phyloP scores from a whole-genome alignment of 2,329 filamentous ascomycete genomes.

The Calonectria pseudoturangicola region DNA sequence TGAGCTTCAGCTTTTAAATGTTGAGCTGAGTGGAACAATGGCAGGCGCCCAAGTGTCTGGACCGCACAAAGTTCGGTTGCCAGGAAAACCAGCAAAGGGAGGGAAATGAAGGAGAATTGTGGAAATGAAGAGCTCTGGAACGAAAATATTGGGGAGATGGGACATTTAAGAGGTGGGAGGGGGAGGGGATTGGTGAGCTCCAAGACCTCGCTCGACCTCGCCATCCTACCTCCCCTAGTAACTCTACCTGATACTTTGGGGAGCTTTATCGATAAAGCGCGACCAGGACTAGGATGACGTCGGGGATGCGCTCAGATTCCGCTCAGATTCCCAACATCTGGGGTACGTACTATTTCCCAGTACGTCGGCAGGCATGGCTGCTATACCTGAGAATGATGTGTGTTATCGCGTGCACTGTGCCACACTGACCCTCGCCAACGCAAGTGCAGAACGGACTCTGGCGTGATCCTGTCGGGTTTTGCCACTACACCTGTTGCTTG shows the following conservation, averaged over 20 bases:
- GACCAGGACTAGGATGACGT: slow-evolving; percentile 51
- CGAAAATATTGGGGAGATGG: slow-evolving; percentile 37
- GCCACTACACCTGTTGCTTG: slow-evolving; percentile 14
- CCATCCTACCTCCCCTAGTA: slow-evolving; percentile 46
- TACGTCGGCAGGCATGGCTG: slow-evolving; percentile 12
- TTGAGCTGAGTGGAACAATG: slow-evolving; percentile 50
- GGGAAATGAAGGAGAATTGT: slow-evolving; percentile 18
- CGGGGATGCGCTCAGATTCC: slow-evolving; percentile 43
- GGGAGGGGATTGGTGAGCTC: slow-evolving; percentile 47
- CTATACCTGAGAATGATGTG: slow-evolving; percentile 7
- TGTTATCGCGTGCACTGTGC: slow-evolving; percentile 20
- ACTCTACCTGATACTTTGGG: slow-evolving; percentile 25
- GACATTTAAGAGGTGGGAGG: slow-evolving; percentile 44
- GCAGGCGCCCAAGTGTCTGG: slow-evolving; percentile 36
- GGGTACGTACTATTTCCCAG: slow-evolving; percentile 46
- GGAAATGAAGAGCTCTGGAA: slow-evolving; percentile 38
- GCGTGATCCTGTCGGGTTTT: slow-evolving; percentile 14
- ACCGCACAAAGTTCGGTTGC: slow-evolving; percentile 34
- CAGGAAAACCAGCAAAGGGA: slow-evolving; percentile 10
- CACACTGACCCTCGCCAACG: slow-evolving; percentile 15
- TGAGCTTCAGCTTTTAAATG: slow-evolving; percentile 48
- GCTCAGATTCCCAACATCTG: slow-evolving; percentile 48
- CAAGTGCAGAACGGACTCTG: not conserved
- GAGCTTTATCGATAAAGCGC: slow-evolving; percentile 56
- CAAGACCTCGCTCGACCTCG: slow-evolving; percentile 45